Evolutionary conservation across 345 rosid genomes (phyloP), one percentile per base, ranked within the genome.

Genomic region (Nephelium lappaceum): DNA sequence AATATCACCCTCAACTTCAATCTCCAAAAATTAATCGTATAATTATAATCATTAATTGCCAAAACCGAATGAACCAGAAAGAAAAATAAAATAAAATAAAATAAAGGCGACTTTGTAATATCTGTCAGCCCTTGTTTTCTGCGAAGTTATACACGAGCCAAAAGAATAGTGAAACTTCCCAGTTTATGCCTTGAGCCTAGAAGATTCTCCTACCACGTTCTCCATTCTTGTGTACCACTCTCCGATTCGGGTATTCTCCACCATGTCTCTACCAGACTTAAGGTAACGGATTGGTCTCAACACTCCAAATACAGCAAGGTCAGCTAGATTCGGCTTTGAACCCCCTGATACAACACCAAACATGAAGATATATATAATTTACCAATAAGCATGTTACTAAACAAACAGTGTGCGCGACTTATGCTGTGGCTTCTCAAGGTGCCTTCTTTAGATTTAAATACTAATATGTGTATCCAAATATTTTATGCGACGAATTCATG

Each of bases 151-250:
- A 27, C 45, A 41, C 6, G 57, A 25, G 12, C 18, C 24, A 62
- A n/a, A 75, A 15, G 58, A 69, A 47, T 4, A 51, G 3, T 41
- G 9, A 2, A 24, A 31, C 57, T 10, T 53, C 11, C 53, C 62
- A n/a, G 36, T 42, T 75, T 71, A 82, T 51, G 78, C 78, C 61
- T 83, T 86, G 39, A 87, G 76, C 84, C 92, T 87, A 0, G 87
- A 67, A 66, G 91, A 77, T 58, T 84, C 87, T 47, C 93, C 95
- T 0, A 90, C 93, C 5, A 72, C 79, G 10, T 25, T 67, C 81
- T 90, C 93, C 95, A 91, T 91, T 74, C 92, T 85, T 2, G 87
- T 39, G 84, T 88, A 91, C 95, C 95, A 88, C 15, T 88, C 90
- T 1, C 91, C 91, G 7, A 91, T 91, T 41, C 84, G 86, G 16